A percentile compares a stretch with the other conserved stretches of the same genome.
These are phyloP conservation scores for Stachybotrys elegans DNA, from an alignment of 2,329 filamentous ascomycete genomes.

Conservation along the genomic window DNA sequence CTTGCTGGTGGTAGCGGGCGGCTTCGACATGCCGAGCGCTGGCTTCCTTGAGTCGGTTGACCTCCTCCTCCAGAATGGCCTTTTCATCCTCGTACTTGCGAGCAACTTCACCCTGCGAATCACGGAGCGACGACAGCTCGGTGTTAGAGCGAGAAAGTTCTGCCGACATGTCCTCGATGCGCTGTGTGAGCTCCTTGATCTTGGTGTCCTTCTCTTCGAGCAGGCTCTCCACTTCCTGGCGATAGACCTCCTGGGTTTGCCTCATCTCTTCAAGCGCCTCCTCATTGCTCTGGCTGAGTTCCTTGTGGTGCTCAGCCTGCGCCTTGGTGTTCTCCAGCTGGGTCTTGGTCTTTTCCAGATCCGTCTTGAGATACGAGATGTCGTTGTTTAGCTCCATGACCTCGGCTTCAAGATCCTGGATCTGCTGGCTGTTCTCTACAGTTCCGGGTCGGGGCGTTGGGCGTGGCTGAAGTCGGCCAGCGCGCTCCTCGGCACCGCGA, in stretches of 20 bases:
- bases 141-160: conserved; percentile 79
- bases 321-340: conserved; percentile 78
- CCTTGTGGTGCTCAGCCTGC: conserved; percentile 82
- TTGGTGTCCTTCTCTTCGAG: conserved; percentile 73
- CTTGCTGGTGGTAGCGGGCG: conserved; percentile 80
- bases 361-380: conserved; percentile 79
- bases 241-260: conserved; percentile 78
- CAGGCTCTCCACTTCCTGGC: conserved; percentile 75
- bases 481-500: conserved; percentile 81
- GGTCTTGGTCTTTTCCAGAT: conserved; percentile 73
- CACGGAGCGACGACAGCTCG: conserved; percentile 74
- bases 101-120: conserved; percentile 70
- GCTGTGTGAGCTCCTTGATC: conserved; percentile 76
- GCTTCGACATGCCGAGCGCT: conserved; percentile 74
- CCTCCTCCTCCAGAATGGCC: conserved; percentile 69
- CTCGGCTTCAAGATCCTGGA: conserved; percentile 51
- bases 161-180: conserved; percentile 74
- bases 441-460: conserved; percentile 58
- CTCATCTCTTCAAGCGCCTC: conserved; percentile 78
- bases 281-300: conserved; percentile 80
- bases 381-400: conserved; percentile 80
- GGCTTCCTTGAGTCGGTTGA: conserved; percentile 77
- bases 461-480: conserved; percentile 75
- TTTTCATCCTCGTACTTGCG: conserved; percentile 78
- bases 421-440: conserved; percentile 37